Base-by-base conservation (phyloP, 2,329 filamentous ascomycete genomes). In the Davidsoniella eucalypti region DNA sequence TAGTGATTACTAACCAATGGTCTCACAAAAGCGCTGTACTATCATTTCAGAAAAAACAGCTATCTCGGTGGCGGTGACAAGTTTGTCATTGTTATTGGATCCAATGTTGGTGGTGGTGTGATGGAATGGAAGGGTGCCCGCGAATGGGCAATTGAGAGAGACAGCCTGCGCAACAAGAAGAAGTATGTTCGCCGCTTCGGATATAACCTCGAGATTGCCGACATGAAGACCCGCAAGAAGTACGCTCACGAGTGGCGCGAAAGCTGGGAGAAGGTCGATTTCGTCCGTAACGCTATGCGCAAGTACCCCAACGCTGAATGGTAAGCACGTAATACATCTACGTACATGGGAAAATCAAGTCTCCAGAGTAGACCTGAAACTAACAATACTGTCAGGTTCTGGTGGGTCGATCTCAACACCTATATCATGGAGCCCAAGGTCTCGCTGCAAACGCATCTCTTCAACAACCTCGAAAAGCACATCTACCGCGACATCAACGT, bases 211-310 rank as follows among this genome's bases (percentile, higher is more conserved):
- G 92, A 98, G 64, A 83, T 96, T 61, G 87, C 94, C 57, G 93
- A 98, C 64, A 94, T 98, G 88, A 90, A 87, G 68, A 94, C 88
- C 49, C 94, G 95, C 75, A 96, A 95, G 69, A 80, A 88, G 57
- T 98, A 98, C 63, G 90, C 92, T 25, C 92, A 98, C 67, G 92
- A 98, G 67, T 98, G 92, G 92, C 78, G 92, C 60, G 92, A 98
- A 67, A 93, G 90, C 64, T 98, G 92, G 92, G 92, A 98, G 67
- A 98, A 96, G 71, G 88, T 95, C 54, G 92, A 98, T 63, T 87
- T 87, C 40, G 79, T 98, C 59, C 80, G 90, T 54, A 84, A 86
- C 54, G 80, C 83, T 42, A 81, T 98, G 74, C 78, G 80, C 62
- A 95, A 95, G 64, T 95, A 96, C 61, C 92, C 92, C 25, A 75